phyloP scores from a whole-genome alignment of 768 basidiomycete species.

The Kockovaella imperatae region DNA sequence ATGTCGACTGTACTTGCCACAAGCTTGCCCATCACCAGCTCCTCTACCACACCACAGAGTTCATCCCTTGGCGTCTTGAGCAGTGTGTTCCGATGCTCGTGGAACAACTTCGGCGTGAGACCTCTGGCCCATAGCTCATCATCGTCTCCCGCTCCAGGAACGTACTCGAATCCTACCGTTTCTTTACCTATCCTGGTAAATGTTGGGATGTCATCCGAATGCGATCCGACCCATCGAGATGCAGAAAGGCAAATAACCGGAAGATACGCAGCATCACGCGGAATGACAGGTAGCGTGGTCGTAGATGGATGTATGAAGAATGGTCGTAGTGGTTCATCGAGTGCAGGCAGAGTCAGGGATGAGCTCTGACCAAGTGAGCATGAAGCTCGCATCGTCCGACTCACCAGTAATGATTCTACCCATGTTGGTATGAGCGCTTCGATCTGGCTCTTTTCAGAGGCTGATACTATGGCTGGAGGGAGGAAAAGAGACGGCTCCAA shows the following conservation, averaged over 20 bases:
- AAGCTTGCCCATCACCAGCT: not conserved
- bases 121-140: conserved; percentile 86
- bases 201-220: conserved; percentile 42
- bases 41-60: conserved; percentile 44
- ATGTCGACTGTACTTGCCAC: no score
- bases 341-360: conserved; percentile 58
- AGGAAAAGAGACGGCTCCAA: conserved; percentile 65
- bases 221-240: conserved; percentile 56
- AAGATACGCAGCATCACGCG: conserved; percentile 12
- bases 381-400: conserved; percentile 16
- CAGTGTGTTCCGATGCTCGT: conserved; percentile 54
- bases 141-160: conserved; percentile 92
- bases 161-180: conserved; percentile 69
- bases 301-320: conserved; percentile 80
- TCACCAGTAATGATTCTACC: conserved; percentile 62
- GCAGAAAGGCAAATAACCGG: conserved; percentile 82
- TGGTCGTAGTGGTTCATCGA: conserved; percentile 65
- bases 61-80: conserved; percentile 50
- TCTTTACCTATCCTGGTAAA: conserved; percentile 33
- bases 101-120: conserved; percentile 65
- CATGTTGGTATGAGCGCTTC: conserved; percentile 58
- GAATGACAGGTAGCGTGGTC: conserved; percentile 49
- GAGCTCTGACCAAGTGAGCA: conserved; percentile 52
- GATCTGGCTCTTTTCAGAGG: conserved; percentile 75
- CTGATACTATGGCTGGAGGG: conserved; percentile 52